A percentile compares a stretch with the other conserved stretches of the same genome.
These are phyloP conservation scores for Talaromyces atroroseus DNA, from an alignment of 2,329 filamentous ascomycete genomes.

Conservation along the genomic window DNA sequence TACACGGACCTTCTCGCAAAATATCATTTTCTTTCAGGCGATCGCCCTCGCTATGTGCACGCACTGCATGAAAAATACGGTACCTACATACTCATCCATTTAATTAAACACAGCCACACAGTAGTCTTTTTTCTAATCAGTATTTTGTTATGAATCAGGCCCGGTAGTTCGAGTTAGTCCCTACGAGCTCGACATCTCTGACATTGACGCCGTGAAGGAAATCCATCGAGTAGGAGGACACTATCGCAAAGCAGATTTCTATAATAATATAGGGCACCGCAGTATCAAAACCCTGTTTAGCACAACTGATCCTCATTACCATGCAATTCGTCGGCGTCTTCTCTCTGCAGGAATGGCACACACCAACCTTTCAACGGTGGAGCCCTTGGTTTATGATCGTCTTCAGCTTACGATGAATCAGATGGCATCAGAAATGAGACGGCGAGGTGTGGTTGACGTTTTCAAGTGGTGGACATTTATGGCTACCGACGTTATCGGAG, in stretches of 20 bases:
- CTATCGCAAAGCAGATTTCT: slow-evolving; percentile 32
- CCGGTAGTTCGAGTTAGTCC: slow-evolving; percentile 29
- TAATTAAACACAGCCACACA: not conserved
- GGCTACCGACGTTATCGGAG: slow-evolving; percentile 50
- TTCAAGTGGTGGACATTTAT: slow-evolving; percentile 53
- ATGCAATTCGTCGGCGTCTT: slow-evolving; percentile 39
- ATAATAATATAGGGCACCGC: slow-evolving; percentile 19
- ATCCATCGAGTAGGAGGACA: slow-evolving; percentile 30
- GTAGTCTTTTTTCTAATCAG: not conserved
- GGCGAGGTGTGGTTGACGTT: slow-evolving; percentile 38
- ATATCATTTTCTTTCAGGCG: slow-evolving; percentile 21
- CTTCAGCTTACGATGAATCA: slow-evolving; percentile 37
- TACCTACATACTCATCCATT: not conserved
- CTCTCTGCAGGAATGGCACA: slow-evolving; percentile 31
- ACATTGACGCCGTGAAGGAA: slow-evolving; percentile 27
- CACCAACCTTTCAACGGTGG: slow-evolving; percentile 24
- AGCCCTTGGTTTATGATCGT: slow-evolving; percentile 37
- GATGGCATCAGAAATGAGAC: slow-evolving; percentile 43
- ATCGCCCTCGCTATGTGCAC: slow-evolving; percentile 20
- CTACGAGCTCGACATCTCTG: slow-evolving; percentile 33
- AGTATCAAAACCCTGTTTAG: slow-evolving; percentile 35
- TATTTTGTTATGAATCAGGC: slow-evolving; percentile 16
- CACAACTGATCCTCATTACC: slow-evolving; percentile 35
- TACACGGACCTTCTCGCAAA: slow-evolving; percentile 21
- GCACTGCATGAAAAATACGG: slow-evolving; percentile 27